These are phyloP conservation scores for Falciphora oryzae DNA, from an alignment of 2,329 filamentous ascomycete genomes.

Conservation along the genomic window DNA sequence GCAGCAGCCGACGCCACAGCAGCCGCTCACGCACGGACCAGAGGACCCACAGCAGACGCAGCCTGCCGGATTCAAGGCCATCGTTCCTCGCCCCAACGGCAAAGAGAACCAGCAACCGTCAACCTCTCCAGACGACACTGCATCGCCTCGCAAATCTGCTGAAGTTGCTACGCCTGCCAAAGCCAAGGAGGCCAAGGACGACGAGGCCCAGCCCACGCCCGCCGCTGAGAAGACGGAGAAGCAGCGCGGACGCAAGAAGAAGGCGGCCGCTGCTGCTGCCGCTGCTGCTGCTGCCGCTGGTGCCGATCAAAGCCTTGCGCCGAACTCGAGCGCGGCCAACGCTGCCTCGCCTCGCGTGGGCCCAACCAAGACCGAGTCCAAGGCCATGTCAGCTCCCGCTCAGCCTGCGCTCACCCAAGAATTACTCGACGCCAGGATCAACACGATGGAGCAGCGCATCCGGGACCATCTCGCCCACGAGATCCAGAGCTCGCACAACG, in stretches of 20 bases:
- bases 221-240: constrained; percentile 55
- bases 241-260: constrained; percentile 64
- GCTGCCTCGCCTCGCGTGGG: constrained; percentile 27
- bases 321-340: constrained; percentile 26
- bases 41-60: background rate
- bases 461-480: constrained; percentile 50
- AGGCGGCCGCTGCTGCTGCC: constrained; percentile 35
- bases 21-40: constrained; percentile 21
- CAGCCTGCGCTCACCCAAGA: constrained; percentile 26
- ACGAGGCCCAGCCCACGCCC: constrained; percentile 29
- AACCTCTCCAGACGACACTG: constrained; percentile 24
- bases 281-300: constrained; percentile 32
- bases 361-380: constrained; percentile 26
- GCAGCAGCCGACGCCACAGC: constrained; percentile 38
- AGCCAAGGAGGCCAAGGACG: constrained; percentile 37
- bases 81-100: constrained; percentile 22
- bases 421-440: constrained; percentile 47
- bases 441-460: constrained; percentile 47
- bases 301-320: constrained; percentile 38
- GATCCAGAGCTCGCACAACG: constrained; percentile 31
- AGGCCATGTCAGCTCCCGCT: constrained; percentile 17
- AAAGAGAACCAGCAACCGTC: constrained; percentile 29
- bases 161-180: constrained; percentile 32
- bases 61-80: constrained; percentile 12
- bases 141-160: constrained; percentile 19